Evolutionary conservation across 495 filamentous ascomycete genomes (phyloP).

Genomic region (Penicillium pancosmium): DNA sequence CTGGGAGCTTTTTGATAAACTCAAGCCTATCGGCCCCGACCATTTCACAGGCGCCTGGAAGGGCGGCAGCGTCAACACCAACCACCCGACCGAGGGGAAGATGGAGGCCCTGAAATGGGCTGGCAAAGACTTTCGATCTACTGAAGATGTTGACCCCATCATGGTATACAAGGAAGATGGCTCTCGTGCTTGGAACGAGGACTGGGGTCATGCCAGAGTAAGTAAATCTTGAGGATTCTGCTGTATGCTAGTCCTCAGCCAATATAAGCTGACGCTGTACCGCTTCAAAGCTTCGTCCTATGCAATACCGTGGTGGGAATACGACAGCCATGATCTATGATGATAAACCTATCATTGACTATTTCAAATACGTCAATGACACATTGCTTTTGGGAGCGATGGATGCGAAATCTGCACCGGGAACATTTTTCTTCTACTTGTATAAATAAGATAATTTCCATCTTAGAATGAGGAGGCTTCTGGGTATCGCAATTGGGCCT

Average conservation of each 20-base stretch:
- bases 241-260: too few species aligned
- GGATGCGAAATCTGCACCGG: slow-evolving; percentile 25
- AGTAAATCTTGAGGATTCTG: neutral
- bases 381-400: slow-evolving; percentile 33
- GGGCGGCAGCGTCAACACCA: slow-evolving; percentile 28
- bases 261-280: neutral
- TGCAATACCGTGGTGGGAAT: slow-evolving; percentile 25
- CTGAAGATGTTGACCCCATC: slow-evolving; percentile 35
- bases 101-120: slow-evolving; percentile 27
- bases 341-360: slow-evolving; percentile 33
- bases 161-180: slow-evolving; percentile 24
- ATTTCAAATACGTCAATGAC: slow-evolving; percentile 31
- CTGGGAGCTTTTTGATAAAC: slow-evolving; percentile 18
- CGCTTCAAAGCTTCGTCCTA: slow-evolving; percentile 24
- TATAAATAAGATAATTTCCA: slow-evolving; percentile 10
- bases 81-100: slow-evolving; percentile 23
- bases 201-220: slow-evolving; percentile 23
- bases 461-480: neutral
- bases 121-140: slow-evolving; percentile 28
- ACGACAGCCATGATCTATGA: slow-evolving; percentile 36
- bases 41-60: slow-evolving; percentile 28
- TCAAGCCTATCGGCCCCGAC: slow-evolving; percentile 17
- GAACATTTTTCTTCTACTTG: slow-evolving; percentile 29
- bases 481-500: too few species aligned
- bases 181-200: slow-evolving; percentile 12